phyloP scores from a whole-genome alignment of 805 yeast genomes.

The Geotrichum ghanense region DNA sequence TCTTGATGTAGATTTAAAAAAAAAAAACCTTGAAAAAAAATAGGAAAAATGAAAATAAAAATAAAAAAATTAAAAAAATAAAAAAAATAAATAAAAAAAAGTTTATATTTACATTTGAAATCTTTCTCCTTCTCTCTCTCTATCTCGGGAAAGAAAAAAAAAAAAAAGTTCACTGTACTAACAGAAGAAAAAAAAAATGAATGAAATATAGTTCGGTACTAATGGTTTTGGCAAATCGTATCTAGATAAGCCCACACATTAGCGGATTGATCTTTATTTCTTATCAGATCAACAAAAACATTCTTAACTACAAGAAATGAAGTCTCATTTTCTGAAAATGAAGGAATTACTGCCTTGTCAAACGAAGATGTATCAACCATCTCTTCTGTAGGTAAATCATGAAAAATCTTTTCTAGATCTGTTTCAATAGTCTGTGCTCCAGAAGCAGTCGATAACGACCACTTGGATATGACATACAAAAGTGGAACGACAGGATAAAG shows the following conservation, averaged over 20 bases:
- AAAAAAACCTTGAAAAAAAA: too few species aligned
- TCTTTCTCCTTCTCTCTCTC: too few species aligned
- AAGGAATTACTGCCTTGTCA: slow-evolving; percentile 9
- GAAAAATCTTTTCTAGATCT: slow-evolving; percentile 8
- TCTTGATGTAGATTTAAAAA: too few species aligned
- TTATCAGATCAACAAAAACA: background rate
- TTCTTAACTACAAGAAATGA: background rate
- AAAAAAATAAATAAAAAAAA: too few species aligned
- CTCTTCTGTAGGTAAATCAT: slow-evolving; percentile 7
- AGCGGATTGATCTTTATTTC: background rate
- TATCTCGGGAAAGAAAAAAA: too few species aligned
- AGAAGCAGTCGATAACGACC: slow-evolving; percentile 12
- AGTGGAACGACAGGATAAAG: slow-evolving; percentile 10
- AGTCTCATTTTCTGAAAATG: background rate
- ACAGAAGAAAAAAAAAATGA: too few species aligned
- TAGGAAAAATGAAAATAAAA: too few species aligned
- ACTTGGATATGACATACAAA: slow-evolving; percentile 7
- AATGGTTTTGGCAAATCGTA: slow-evolving; percentile 5
- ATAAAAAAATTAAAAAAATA: too few species aligned
- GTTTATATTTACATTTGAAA: too few species aligned
- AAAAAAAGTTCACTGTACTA: too few species aligned
- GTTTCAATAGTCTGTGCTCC: slow-evolving; percentile 10
- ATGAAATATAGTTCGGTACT: background rate
- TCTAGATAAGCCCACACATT: background rate
- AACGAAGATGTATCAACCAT: slow-evolving; percentile 10